These are phyloP conservation scores for Periglandula ipomoeae DNA, from an alignment of 2,329 filamentous ascomycete genomes.

Conservation along the genomic window DNA sequence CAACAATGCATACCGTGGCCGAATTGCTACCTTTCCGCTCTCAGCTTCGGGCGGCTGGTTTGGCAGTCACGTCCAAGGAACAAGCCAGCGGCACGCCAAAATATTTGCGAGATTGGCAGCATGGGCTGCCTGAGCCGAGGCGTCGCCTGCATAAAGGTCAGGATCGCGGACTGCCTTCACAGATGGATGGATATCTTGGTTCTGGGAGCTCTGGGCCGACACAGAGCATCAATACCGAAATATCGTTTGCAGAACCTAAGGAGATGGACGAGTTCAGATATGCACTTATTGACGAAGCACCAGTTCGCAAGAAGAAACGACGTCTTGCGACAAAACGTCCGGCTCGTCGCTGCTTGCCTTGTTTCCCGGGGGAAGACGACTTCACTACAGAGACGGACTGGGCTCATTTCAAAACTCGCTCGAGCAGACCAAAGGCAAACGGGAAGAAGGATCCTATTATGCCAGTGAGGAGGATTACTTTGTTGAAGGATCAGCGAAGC, in stretches of 20 bases:
- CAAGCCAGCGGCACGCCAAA: conserved; percentile 27
- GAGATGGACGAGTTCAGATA: conserved; percentile 25
- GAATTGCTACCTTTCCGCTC: conserved; percentile 43
- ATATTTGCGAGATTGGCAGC: conserved; percentile 10
- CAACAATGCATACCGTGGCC: conserved; percentile 40
- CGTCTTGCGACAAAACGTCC: conserved; percentile 8
- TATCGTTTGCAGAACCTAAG: conserved; percentile 21
- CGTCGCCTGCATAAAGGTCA: neutral
- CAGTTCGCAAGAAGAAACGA: conserved; percentile 14
- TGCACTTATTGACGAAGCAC: conserved; percentile 23
- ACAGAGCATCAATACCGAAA: conserved; percentile 20
- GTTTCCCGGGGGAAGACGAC: conserved; percentile 16
- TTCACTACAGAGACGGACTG: conserved; percentile 16
- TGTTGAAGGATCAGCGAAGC: neutral
- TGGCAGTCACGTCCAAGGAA: conserved; percentile 44
- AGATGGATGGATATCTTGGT: conserved; percentile 21
- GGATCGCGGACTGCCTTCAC: conserved; percentile 6
- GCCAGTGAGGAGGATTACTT: neutral
- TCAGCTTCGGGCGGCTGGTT: conserved; percentile 43
- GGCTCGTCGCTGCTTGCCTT: conserved; percentile 20
- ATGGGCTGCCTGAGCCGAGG: neutral
- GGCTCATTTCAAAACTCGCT: conserved; percentile 14
- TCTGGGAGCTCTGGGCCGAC: conserved; percentile 10
- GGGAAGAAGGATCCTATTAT: neutral
- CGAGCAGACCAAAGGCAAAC: conserved; percentile 1